Percentiles rank a stretch among this genome's conserved stretches.
These are phyloP conservation scores for Annulohypoxylon bovei DNA, from an alignment of 495 filamentous ascomycete species.

Conservation along the genomic window DNA sequence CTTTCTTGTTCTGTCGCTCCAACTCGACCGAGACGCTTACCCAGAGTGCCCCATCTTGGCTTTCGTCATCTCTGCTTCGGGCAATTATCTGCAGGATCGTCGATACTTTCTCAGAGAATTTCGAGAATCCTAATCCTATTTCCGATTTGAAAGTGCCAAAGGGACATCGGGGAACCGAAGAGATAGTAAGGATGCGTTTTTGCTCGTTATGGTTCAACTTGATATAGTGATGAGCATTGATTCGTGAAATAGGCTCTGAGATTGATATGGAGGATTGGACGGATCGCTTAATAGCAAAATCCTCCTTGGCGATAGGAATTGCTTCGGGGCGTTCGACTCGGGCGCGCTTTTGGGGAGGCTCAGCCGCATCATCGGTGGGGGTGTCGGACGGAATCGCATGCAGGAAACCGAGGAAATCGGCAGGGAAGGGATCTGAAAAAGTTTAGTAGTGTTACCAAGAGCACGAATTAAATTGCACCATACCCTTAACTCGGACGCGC, in stretches of 20 bases:
- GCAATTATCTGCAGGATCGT: slow-evolving; percentile 15
- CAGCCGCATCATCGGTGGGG: neutral
- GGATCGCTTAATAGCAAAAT: neutral
- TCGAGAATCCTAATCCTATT: slow-evolving; percentile 1
- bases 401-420: slow-evolving; percentile 31
- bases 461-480: neutral
- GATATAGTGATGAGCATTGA: slow-evolving; percentile 17
- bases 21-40: slow-evolving; percentile 20
- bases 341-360: slow-evolving; percentile 26
- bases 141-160: slow-evolving; percentile 16
- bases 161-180: slow-evolving; percentile 4
- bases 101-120: neutral
- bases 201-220: neutral
- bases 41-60: slow-evolving; percentile 36
- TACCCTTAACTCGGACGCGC: slow-evolving; percentile 7
- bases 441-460: neutral
- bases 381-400: slow-evolving; percentile 2
- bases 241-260: neutral
- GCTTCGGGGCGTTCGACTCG: slow-evolving; percentile 12
- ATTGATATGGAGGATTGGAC: neutral
- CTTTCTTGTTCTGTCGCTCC: slow-evolving; percentile 12
- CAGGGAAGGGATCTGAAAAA: slow-evolving; percentile 37
- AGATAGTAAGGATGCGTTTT: neutral
- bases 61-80: slow-evolving; percentile 21
- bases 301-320: slow-evolving; percentile 27